Evolutionary conservation across 2,329 filamentous ascomycete genomes (phyloP).

Genomic region (Acephala macrosclerotiorum): DNA sequence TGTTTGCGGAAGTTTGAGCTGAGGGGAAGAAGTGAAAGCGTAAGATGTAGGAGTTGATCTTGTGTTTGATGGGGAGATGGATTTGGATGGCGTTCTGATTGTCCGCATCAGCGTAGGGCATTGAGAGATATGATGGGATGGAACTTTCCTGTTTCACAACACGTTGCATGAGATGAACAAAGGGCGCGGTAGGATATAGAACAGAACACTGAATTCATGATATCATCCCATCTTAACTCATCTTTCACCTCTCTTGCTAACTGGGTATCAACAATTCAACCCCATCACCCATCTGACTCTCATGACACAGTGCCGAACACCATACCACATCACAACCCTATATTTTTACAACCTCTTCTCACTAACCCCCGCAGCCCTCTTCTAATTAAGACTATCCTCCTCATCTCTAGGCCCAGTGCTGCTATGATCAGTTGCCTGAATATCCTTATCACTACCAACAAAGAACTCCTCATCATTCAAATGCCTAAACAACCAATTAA

Average conservation of each 20-base stretch:
- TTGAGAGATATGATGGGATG: too few species aligned
- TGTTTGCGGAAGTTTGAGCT: too few species aligned
- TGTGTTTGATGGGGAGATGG: too few species aligned
- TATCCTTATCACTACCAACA: conserved; percentile 15
- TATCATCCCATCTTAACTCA: background rate
- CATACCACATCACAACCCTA: background rate
- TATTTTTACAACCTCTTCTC: background rate
- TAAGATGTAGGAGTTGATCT: too few species aligned
- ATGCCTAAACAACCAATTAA: conserved; percentile 72
- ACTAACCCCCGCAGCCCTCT: background rate
- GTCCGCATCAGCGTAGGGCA: too few species aligned
- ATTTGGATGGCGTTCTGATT: too few species aligned
- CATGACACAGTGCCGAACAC: background rate
- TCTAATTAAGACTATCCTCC: conserved; percentile 7
- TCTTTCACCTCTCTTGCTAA: background rate
- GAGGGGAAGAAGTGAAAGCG: too few species aligned
- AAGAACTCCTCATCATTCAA: conserved; percentile 68
- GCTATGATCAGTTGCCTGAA: background rate
- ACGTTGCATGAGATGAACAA: background rate
- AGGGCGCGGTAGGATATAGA: background rate
- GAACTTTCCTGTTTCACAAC: too few species aligned
- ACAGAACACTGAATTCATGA: background rate
- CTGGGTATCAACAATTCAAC: background rate
- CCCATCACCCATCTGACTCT: background rate
- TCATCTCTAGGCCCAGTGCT: background rate